Percentiles rank a stretch among this genome's conserved stretches.
phyloP scores from a whole-genome alignment of 176 grass and related monocot species.

The Dactylis glomerata region DNA sequence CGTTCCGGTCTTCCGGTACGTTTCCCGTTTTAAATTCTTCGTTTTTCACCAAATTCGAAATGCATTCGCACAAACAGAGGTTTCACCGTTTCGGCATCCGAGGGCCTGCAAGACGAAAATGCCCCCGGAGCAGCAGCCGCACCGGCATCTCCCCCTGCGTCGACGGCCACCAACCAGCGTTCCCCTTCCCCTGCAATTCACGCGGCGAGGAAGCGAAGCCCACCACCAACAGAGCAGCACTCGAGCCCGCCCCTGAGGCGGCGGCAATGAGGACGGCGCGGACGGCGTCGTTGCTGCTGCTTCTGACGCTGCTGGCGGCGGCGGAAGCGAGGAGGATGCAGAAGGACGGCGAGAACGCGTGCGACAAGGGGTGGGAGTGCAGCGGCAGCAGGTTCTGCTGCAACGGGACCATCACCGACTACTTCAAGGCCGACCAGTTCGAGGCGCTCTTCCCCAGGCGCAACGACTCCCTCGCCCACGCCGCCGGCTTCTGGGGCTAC shows the following conservation, averaged over 20 bases:
- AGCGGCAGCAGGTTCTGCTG: slow-evolving; percentile 80
- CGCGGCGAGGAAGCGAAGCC: background rate
- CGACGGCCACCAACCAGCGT: slow-evolving; percentile 19
- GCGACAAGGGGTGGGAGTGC: slow-evolving; percentile 89
- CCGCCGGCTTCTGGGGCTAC: slow-evolving; percentile 77
- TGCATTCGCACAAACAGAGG: background rate
- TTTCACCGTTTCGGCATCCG: background rate
- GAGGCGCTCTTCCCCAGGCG: slow-evolving; percentile 85
- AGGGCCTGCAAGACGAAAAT: background rate
- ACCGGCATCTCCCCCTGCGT: background rate
- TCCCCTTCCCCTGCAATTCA: background rate
- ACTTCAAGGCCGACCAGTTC: slow-evolving; percentile 84
- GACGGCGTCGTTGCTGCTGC: slow-evolving; percentile 26
- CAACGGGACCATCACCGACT: slow-evolving; percentile 75
- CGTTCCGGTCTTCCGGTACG: no score
- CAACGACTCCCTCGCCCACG: slow-evolving; percentile 57
- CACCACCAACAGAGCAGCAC: background rate
- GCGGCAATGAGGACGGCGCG: slow-evolving; percentile 7
- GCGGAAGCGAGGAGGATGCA: slow-evolving; percentile 25
- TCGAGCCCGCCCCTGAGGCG: background rate
- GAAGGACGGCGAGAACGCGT: slow-evolving; percentile 43
- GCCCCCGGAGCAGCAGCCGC: background rate
- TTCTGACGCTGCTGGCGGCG: background rate
- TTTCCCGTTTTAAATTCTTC: no score
- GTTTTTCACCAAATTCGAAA: background rate